Evolutionary conservation across 164 flowering plant species (phyloP).

Genomic region (Stephania cephalantha): DNA sequence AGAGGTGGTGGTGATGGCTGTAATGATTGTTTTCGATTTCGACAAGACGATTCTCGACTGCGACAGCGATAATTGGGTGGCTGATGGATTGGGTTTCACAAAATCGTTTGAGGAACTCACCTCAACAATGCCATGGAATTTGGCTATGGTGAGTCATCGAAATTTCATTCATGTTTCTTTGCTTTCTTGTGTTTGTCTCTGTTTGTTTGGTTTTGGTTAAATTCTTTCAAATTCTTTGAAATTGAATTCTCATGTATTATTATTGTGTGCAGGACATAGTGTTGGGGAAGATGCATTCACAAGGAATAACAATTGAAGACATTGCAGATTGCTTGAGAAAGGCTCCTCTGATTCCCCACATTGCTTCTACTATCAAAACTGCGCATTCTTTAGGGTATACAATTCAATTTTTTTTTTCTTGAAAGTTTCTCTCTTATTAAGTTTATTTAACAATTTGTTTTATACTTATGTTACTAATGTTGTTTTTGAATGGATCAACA

Average conservation of each 20-base stretch:
- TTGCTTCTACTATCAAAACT: conserved; percentile 46
- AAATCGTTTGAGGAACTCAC: too few relatives aligned
- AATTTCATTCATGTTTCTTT: too few relatives aligned
- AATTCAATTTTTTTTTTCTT: neutral
- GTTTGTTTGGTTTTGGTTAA: too few relatives aligned
- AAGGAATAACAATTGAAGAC: neutral
- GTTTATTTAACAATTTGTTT: too few relatives aligned
- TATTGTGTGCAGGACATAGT: too few relatives aligned
- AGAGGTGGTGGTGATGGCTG: neutral
- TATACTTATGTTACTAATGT: too few relatives aligned
- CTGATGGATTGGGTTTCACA: too few relatives aligned
- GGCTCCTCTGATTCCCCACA: conserved; percentile 42
- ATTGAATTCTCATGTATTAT: neutral
- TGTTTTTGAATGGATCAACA: neutral
- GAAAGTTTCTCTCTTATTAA: too few relatives aligned
- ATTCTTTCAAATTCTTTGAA: neutral
- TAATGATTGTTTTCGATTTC: neutral
- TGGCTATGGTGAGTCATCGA: too few relatives aligned
- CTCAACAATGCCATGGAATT: too few relatives aligned
- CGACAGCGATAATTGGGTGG: too few relatives aligned
- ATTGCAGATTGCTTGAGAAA: conserved; percentile 3
- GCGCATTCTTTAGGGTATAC: conserved; percentile 62
- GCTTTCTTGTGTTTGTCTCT: too few relatives aligned
- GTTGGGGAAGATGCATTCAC: neutral
- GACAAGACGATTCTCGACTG: neutral